A percentile compares a stretch with the other conserved stretches of the same genome.
Conservation (phyloP, 495 filamentous ascomycete genomes). For the Neurospora tetrasperma region DNA sequence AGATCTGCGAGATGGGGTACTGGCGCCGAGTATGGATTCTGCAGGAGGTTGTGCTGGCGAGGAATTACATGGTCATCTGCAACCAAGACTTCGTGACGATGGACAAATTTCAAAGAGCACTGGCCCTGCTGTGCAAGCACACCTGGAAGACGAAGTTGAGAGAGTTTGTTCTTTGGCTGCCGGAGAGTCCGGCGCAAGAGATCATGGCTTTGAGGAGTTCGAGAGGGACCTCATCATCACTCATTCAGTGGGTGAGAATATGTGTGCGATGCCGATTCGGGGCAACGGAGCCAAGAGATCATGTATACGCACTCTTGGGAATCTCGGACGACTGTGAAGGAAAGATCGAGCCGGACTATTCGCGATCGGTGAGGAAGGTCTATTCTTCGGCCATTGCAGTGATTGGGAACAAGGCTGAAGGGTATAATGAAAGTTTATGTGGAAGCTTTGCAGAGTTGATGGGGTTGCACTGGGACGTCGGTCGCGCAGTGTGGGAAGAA, state of each 20-base stretch:
- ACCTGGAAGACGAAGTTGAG: neutral
- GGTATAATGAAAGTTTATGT: neutral
- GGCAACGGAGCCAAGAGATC: neutral
- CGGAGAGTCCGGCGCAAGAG: neutral
- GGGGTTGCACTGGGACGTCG: neutral
- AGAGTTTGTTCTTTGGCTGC: neutral
- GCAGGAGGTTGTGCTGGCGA: neutral
- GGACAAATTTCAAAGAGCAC: neutral
- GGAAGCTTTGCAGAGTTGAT: neutral
- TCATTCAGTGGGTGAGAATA: neutral
- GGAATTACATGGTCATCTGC: neutral
- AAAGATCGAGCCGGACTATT: neutral
- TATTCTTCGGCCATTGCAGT: neutral
- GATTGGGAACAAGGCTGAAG: no score
- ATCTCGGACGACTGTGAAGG: neutral
- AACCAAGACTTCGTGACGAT: neutral
- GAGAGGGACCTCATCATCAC: neutral
- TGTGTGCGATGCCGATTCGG: neutral
- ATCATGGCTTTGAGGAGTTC: neutral
- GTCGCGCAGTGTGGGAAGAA: no score
- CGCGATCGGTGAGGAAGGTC: neutral
- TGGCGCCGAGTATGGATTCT: neutral
- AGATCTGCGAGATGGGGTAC: accelerated
- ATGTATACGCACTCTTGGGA: neutral
- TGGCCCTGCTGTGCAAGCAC: neutral